Percentiles rank a stretch among this genome's conserved stretches.
Evolutionary conservation across 345 rosid genomes (phyloP).

Genomic region (Boechera stricta): DNA sequence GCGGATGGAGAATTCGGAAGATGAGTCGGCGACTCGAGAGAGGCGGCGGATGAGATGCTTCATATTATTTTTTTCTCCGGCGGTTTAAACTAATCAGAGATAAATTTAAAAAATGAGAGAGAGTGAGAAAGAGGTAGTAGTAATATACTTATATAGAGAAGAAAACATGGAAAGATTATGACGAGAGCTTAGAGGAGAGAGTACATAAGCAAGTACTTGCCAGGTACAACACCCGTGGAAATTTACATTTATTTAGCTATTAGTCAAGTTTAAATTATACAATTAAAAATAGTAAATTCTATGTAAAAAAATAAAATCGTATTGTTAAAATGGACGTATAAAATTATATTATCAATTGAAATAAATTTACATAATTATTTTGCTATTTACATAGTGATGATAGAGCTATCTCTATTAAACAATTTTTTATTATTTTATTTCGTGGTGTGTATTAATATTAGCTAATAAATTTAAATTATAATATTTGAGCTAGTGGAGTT

Average conservation of each 20-base stretch:
- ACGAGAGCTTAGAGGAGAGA: slow-evolving; percentile 33
- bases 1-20: slow-evolving; percentile 56
- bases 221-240: slow-evolving; percentile 44
- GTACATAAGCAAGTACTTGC: slow-evolving; percentile 53
- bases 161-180: slow-evolving; percentile 49
- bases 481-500: slow-evolving; percentile 20
- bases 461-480: neutral
- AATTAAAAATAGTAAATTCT: too few relatives aligned
- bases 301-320: neutral
- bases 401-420: neutral
- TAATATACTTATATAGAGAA: slow-evolving; percentile 39
- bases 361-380: neutral
- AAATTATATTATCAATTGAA: neutral
- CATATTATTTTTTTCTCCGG: slow-evolving; percentile 48
- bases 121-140: neutral
- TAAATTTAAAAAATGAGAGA: slow-evolving; percentile 6
- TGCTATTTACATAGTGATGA: neutral
- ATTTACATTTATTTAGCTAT: neutral
- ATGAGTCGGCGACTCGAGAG: slow-evolving; percentile 86
- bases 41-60: slow-evolving; percentile 90
- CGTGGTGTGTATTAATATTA: slow-evolving; percentile 1
- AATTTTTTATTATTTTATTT: neutral
- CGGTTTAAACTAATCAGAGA: slow-evolving; percentile 1
- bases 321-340: neutral
- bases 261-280: neutral